phyloP scores from a whole-genome alignment of 1,284 basidiomycete genomes.

The Naganishia liquefaciens region DNA sequence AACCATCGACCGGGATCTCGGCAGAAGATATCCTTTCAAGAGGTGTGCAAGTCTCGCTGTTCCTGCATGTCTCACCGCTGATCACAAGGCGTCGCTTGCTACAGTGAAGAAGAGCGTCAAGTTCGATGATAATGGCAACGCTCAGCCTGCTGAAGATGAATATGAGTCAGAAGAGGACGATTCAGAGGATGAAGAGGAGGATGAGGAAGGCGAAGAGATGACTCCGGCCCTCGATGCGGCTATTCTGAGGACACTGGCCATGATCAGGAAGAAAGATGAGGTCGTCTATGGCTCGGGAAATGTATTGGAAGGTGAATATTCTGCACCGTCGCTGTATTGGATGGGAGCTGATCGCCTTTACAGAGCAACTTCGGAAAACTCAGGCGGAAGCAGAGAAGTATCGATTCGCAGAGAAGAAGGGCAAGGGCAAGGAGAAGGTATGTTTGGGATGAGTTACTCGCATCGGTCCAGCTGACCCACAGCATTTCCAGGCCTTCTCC shows the following conservation, averaged over 20 bases:
- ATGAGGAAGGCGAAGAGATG: conserved; percentile 92
- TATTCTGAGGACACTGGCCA: conserved; percentile 84
- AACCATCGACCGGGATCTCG: conserved; percentile 3
- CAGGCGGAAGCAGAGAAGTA: conserved; percentile 40
- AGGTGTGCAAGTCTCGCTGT: not conserved
- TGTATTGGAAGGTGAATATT: conserved; percentile 70
- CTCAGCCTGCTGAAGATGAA: conserved; percentile 7
- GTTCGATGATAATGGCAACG: conserved; percentile 23
- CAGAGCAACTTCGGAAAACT: conserved; percentile 47
- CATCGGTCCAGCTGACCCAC: too few relatives aligned
- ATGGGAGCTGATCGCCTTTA: not conserved
- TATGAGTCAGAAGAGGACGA: conserved; percentile 6
- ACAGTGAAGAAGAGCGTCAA: conserved; percentile 22
- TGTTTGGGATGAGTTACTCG: not conserved
- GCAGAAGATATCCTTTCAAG: conserved; percentile 20
- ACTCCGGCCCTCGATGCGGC: conserved; percentile 94
- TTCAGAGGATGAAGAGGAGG: conserved; percentile 72
- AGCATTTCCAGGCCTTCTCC: conserved; percentile 48
- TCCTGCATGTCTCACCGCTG: not conserved
- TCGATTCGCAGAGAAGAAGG: conserved; percentile 34
- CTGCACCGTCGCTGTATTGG: not conserved
- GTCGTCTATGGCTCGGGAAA: conserved; percentile 67
- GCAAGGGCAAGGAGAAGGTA: conserved; percentile 60
- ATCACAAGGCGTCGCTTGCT: not conserved
- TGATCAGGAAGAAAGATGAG: conserved; percentile 77